Percentiles rank a stretch among this genome's conserved stretches.
These are phyloP conservation scores for Clavispora carvajalis DNA, from an alignment of 805 yeast species.

Conservation along the genomic window DNA sequence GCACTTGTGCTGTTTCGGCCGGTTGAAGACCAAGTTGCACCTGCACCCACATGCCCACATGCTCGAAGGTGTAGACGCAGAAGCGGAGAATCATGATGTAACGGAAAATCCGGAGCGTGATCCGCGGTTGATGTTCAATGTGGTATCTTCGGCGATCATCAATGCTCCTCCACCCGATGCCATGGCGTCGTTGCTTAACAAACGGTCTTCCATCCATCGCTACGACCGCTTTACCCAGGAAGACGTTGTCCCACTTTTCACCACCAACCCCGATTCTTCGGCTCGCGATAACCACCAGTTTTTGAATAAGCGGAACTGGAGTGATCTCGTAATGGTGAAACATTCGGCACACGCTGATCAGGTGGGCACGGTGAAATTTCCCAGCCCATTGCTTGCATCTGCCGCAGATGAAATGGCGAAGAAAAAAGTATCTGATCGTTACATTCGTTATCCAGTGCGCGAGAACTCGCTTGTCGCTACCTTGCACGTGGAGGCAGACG, in stretches of 20 bases:
- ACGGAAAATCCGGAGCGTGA: slow-evolving; percentile 57
- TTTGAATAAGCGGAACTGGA: slow-evolving; percentile 66
- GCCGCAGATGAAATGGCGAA: slow-evolving; percentile 8
- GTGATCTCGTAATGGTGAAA: slow-evolving; percentile 55
- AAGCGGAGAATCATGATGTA: slow-evolving; percentile 36
- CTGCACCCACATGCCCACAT: slow-evolving; percentile 34
- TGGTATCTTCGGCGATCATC: slow-evolving; percentile 84
- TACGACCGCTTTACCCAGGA: slow-evolving; percentile 66
- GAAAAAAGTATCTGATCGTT: slow-evolving; percentile 17
- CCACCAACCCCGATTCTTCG: slow-evolving; percentile 50
- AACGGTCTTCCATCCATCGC: slow-evolving; percentile 63
- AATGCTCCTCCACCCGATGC: slow-evolving; percentile 91
- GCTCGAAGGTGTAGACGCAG: slow-evolving; percentile 21
- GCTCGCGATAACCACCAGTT: slow-evolving; percentile 46
- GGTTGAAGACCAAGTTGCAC: slow-evolving; percentile 57
- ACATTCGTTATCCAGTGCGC: slow-evolving; percentile 50
- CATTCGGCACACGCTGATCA: slow-evolving; percentile 25
- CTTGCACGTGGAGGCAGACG: slow-evolving; percentile 68
- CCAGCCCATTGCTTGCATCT: slow-evolving; percentile 34
- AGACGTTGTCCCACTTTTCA: slow-evolving; percentile 72
- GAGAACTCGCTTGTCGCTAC: slow-evolving; percentile 59
- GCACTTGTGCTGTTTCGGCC: slow-evolving; percentile 79
- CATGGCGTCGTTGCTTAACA: slow-evolving; percentile 70
- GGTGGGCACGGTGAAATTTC: slow-evolving; percentile 25
- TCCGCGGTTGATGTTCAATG: slow-evolving; percentile 72